Conservation (phyloP, 352 stramenopile genomes). For the Phytopythium cucurbitacearum region DNA sequence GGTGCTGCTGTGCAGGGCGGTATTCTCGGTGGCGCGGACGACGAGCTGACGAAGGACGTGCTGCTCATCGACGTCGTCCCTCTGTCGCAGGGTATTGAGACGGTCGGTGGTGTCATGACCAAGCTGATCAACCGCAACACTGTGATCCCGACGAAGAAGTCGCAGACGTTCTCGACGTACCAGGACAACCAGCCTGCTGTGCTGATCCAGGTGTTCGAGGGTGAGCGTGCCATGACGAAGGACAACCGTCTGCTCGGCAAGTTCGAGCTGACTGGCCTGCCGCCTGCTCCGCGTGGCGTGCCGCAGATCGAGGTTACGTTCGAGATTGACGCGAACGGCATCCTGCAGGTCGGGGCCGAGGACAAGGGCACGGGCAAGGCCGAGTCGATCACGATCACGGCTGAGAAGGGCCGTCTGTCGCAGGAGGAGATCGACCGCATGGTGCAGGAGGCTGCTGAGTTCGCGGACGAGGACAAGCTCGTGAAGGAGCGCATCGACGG, state of each 20-base stretch:
- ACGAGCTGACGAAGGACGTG: constrained; percentile 92
- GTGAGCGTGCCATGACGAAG: constrained; percentile 99
- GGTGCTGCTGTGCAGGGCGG: constrained; percentile 96
- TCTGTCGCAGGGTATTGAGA: constrained; percentile 98
- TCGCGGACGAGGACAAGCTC: constrained; percentile 98
- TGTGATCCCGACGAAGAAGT: constrained; percentile 98
- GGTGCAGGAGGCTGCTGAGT: constrained; percentile 97
- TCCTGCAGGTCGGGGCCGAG: constrained; percentile 96
- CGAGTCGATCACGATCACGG: constrained; percentile 98
- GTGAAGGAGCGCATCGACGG: constrained; percentile 97
- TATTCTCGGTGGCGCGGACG: constrained; percentile 93
- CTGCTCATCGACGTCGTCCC: constrained; percentile 97
- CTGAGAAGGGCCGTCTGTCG: constrained; percentile 97
- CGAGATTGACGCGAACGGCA: constrained; percentile 99
- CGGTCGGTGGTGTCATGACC: constrained; percentile 98
- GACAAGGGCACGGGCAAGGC: constrained; percentile 99
- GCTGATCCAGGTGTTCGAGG: constrained; percentile 95
- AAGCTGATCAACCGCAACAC: constrained; percentile 99
- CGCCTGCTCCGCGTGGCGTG: constrained; percentile 95
- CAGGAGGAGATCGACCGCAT: constrained; percentile 99
- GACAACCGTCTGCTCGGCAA: constrained; percentile 99
- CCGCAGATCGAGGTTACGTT: constrained; percentile 99
- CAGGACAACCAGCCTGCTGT: constrained; percentile 96
- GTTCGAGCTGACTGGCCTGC: constrained; percentile 98
- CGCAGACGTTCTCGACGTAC: constrained; percentile 98